A percentile compares a stretch with the other conserved stretches of the same genome.
Evolutionary conservation across 208 protist species (phyloP).

Genomic region (Trypanosoma theileri): DNA sequence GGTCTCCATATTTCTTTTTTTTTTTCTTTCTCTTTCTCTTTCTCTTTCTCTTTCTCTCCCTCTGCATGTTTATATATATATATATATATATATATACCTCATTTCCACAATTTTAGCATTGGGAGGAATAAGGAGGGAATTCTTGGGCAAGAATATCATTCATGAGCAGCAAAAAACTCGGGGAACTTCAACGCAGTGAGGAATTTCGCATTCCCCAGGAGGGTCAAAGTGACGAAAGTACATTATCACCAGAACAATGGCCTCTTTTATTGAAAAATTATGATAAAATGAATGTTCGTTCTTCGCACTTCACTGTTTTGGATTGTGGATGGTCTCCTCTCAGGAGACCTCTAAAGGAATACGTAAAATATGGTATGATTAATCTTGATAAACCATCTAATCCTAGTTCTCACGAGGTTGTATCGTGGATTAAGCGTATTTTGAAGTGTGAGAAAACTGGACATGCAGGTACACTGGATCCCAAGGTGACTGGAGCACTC

Average conservation of each 20-base stretch:
- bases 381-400: conserved; percentile 99
- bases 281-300: conserved; percentile 97
- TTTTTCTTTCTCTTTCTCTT: no score
- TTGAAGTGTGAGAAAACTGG: conserved; percentile 99
- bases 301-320: conserved; percentile 97
- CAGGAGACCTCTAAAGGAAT: conserved; percentile 96
- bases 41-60: no score
- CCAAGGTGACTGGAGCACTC: conserved; percentile 98
- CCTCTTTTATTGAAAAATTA: conserved; percentile 99
- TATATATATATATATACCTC: neutral
- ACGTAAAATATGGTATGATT: conserved; percentile 99
- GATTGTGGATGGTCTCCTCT: conserved; percentile 97
- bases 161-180: conserved; percentile 80
- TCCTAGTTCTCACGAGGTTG: conserved; percentile 99
- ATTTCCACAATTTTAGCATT: no score
- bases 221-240: conserved; percentile 46
- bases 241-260: conserved; percentile 94
- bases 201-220: conserved; percentile 75
- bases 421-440: conserved; percentile 99
- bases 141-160: neutral
- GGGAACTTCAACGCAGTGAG: conserved; percentile 71
- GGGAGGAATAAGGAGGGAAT: no score
- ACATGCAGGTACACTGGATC: conserved; percentile 99
- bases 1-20: no score
- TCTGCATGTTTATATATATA: neutral